Conservation (phyloP, 2,329 filamentous ascomycete species). For the Fusarium sp. region DNA sequence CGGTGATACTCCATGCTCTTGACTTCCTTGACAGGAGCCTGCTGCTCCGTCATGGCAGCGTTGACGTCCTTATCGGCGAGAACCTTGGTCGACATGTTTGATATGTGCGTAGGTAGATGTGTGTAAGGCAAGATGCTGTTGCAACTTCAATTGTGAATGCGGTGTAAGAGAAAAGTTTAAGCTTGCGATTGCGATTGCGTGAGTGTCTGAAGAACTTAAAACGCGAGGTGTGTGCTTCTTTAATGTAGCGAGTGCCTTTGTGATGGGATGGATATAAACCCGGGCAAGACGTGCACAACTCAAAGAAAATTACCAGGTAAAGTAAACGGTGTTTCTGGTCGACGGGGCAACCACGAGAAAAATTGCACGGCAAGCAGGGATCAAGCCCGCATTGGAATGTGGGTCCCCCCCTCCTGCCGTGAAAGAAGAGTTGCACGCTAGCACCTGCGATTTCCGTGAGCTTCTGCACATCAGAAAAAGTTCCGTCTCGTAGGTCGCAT, state of each 20-base stretch:
- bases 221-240: conserved; percentile 18
- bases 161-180: background rate
- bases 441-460: background rate
- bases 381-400: conserved; percentile 23
- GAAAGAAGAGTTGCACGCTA: background rate
- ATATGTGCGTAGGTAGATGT: background rate
- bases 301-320: conserved; percentile 28
- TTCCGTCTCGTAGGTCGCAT: background rate
- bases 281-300: conserved; percentile 22
- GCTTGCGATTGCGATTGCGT: conserved; percentile 7
- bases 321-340: conserved; percentile 41
- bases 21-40: conserved; percentile 57
- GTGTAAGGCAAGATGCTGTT: background rate
- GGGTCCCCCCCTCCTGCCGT: background rate
- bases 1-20: conserved; percentile 84
- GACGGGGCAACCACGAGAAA: conserved; percentile 43
- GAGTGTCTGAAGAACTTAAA: conserved; percentile 12
- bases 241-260: conserved; percentile 18
- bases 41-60: conserved; percentile 56
- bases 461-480: background rate
- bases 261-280: conserved; percentile 22
- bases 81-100: conserved; percentile 68
- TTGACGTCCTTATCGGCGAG: conserved; percentile 77
- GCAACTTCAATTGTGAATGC: background rate
- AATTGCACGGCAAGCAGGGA: conserved; percentile 20